Evolutionary conservation across 2,329 filamentous ascomycete genomes (phyloP).

Genomic region (Diaporthe sp.): DNA sequence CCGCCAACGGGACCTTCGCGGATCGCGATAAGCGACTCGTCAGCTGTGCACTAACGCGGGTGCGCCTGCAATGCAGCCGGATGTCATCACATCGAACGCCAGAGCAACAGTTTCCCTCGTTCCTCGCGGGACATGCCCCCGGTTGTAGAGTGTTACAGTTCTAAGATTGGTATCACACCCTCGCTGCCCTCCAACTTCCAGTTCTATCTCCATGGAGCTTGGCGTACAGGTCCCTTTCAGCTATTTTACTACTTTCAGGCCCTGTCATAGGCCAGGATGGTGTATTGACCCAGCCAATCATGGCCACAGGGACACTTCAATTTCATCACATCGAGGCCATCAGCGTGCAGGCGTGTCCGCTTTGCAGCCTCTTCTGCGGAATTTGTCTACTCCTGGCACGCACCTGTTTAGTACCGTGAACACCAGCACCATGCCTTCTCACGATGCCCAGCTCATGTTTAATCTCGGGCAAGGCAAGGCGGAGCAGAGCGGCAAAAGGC

Average conservation of each 20-base stretch:
- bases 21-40: conserved; percentile 42
- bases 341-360: conserved; percentile 3
- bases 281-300: conserved; percentile 34
- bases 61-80: conserved; percentile 41
- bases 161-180: conserved; percentile 36
- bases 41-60: conserved; percentile 38
- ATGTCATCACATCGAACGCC: conserved; percentile 38
- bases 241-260: conserved; percentile 18
- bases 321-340: conserved; percentile 26
- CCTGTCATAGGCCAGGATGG: conserved; percentile 29
- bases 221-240: conserved; percentile 24
- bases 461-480: conserved; percentile 11
- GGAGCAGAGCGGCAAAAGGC: conserved; percentile 8
- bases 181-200: conserved; percentile 31
- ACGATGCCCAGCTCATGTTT: conserved; percentile 14
- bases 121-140: conserved; percentile 32
- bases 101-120: conserved; percentile 33
- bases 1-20: conserved; percentile 34
- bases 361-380: background rate
- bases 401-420: background rate
- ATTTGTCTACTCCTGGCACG: background rate
- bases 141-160: conserved; percentile 28
- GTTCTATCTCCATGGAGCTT: conserved; percentile 29
- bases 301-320: background rate
- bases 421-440: background rate